phyloP scores from a whole-genome alignment of 306 rosid genomes.

The Hylodesmum podocarpum region DNA sequence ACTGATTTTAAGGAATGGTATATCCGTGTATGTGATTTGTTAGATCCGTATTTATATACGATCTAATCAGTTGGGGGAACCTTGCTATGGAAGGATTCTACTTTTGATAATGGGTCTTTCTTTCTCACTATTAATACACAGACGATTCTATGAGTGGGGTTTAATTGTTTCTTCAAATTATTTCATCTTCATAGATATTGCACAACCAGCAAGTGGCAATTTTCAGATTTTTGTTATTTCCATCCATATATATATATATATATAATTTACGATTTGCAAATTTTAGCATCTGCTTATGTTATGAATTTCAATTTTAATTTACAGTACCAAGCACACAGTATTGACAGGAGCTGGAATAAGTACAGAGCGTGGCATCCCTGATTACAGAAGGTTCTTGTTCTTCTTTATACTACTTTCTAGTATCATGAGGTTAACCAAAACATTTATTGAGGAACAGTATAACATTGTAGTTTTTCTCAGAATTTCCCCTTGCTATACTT shows the following conservation, averaged over 20 bases:
- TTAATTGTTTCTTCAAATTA: neutral
- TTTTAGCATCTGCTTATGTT: constrained; percentile 14
- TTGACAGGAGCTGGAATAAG: constrained; percentile 95
- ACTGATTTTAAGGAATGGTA: neutral
- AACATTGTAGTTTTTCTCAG: neutral
- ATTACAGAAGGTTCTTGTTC: constrained; percentile 76
- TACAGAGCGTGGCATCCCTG: constrained; percentile 97
- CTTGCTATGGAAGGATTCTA: constrained; percentile 2
- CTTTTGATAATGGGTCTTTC: constrained; percentile 13
- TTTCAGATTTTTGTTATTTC: constrained; percentile 35
- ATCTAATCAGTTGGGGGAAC: neutral
- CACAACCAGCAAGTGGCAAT: constrained; percentile 32
- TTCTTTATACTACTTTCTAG: constrained; percentile 4
- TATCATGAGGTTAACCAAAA: neutral
- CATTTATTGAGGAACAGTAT: neutral
- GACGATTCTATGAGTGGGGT: constrained; percentile 20
- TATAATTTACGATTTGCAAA: neutral
- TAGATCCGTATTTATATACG: neutral
- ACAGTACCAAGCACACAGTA: constrained; percentile 68
- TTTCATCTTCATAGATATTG: constrained; percentile 34
- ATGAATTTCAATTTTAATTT: constrained; percentile 29
- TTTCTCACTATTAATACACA: neutral
- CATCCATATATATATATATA: neutral
- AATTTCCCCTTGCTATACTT: neutral
- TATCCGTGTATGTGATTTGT: neutral